A percentile compares a stretch with the other conserved stretches of the same genome.
Evolutionary conservation across 805 yeast genomes (phyloP).

Genomic region (Candida manassasensis): DNA sequence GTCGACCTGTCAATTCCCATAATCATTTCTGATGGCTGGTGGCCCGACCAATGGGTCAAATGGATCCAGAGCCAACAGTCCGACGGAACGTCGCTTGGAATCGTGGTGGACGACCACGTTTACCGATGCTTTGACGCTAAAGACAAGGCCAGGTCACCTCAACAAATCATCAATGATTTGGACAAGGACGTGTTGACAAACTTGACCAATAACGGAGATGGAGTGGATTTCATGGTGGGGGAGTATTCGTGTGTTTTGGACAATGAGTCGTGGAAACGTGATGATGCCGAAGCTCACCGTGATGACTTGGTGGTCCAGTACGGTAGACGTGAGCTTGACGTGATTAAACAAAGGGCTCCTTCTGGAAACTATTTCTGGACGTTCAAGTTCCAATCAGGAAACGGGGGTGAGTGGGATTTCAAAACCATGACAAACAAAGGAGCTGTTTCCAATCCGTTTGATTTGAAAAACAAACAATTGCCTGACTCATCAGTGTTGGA

Average conservation of each 20-base stretch:
- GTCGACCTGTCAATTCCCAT: conserved; percentile 60
- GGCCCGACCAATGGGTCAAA: conserved; percentile 71
- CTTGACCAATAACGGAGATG: conserved; percentile 36
- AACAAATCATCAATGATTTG: conserved; percentile 57
- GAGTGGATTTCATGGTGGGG: conserved; percentile 75
- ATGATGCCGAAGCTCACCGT: conserved; percentile 38
- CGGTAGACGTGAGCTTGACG: conserved; percentile 51
- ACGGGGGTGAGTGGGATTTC: conserved; percentile 97
- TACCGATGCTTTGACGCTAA: conserved; percentile 80
- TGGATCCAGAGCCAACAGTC: conserved; percentile 50
- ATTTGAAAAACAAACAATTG: conserved; percentile 18
- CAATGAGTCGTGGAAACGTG: conserved; percentile 65
- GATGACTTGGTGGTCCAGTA: conserved; percentile 52
- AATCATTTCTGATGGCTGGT: conserved; percentile 91
- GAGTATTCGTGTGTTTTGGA: conserved; percentile 89
- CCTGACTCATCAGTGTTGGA: conserved; percentile 43
- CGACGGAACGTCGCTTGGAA: conserved; percentile 43
- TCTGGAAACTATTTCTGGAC: conserved; percentile 91
- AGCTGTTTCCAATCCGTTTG: conserved; percentile 23
- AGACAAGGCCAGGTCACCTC: conserved; percentile 64
- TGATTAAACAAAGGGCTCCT: conserved; percentile 49
- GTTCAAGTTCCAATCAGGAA: conserved; percentile 76
- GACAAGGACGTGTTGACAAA: conserved; percentile 46
- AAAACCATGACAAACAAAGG: conserved; percentile 67
- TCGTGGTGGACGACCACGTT: conserved; percentile 78